These are phyloP conservation scores for Symmetrospora coprosmae DNA, from an alignment of 768 basidiomycete genomes.

Conservation along the genomic window DNA sequence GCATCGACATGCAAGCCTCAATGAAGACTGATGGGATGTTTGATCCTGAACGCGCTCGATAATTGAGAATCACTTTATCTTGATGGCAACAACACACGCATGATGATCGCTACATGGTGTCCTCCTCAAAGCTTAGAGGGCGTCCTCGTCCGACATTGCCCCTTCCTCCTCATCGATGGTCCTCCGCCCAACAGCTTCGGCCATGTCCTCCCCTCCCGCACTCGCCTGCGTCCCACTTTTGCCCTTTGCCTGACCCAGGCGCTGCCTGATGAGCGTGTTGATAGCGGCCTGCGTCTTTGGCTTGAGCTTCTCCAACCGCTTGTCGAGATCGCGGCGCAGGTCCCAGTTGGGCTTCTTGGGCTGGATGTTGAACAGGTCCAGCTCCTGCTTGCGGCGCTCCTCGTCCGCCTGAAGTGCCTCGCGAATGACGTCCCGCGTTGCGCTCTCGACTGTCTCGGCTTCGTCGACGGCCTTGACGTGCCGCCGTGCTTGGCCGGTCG, in stretches of 20 bases:
- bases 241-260: conserved; percentile 11
- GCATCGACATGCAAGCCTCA: too few species aligned
- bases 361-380: conserved; percentile 52
- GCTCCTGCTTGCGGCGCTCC: conserved; percentile 64
- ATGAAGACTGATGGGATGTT: too few species aligned
- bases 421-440: conserved; percentile 69
- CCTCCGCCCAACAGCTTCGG: conserved; percentile 8
- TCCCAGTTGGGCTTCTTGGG: conserved; percentile 61
- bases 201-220: conserved; percentile 17
- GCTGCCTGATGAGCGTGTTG: conserved; percentile 59
- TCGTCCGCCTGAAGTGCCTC: conserved; percentile 75
- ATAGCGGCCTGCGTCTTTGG: conserved; percentile 81
- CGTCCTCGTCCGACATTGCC: conserved; percentile 18
- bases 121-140: neutral
- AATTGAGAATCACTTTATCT: too few species aligned
- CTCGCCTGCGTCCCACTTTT: conserved; percentile 2
- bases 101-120: too few species aligned
- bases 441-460: conserved; percentile 74
- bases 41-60: too few species aligned
- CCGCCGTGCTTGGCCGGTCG: conserved; percentile 62
- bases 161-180: conserved; percentile 15
- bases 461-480: conserved; percentile 46
- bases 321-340: conserved; percentile 52
- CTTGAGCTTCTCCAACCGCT: conserved; percentile 69
- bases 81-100: too few species aligned